phyloP scores from a whole-genome alignment of 2,329 filamentous ascomycete genomes.

The Fusarium metavorans region DNA sequence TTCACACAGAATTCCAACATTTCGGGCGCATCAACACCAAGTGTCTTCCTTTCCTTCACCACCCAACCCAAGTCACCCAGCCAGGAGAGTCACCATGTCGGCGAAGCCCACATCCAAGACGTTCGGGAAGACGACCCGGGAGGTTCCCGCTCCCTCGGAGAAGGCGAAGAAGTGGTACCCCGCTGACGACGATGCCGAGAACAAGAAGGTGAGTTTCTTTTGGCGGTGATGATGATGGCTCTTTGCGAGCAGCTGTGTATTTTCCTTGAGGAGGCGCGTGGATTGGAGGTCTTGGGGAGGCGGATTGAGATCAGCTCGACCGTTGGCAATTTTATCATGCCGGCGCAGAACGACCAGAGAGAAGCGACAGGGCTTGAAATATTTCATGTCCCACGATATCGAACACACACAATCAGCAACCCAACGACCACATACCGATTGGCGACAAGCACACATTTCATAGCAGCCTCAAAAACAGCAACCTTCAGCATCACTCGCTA shows the following conservation, averaged over 20 bases:
- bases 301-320: conserved; percentile 19
- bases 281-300: conserved; percentile 15
- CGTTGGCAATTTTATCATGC: conserved; percentile 17
- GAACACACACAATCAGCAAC: conserved; percentile 22
- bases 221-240: conserved; percentile 31
- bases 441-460: conserved; percentile 7
- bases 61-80: conserved; percentile 56
- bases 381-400: conserved; percentile 30
- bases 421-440: conserved; percentile 28
- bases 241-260: conserved; percentile 25
- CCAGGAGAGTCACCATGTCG: conserved; percentile 74
- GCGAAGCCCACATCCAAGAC: conserved; percentile 86
- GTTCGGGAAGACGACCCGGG: conserved; percentile 96
- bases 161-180: conserved; percentile 99
- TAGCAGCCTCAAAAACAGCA: conserved; percentile 16
- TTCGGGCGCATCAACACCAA: conserved; percentile 54
- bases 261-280: conserved; percentile 10
- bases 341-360: conserved; percentile 20
- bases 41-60: conserved; percentile 52
- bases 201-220: conserved; percentile 88
- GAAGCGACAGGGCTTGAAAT: conserved; percentile 22
- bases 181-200: conserved; percentile 87
- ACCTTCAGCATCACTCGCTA: conserved; percentile 39
- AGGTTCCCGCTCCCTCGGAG: conserved; percentile 86
- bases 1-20: conserved; percentile 58